Base-by-base conservation (phyloP, 1,284 basidiomycete genomes). In the Irpex rosettiformis region DNA sequence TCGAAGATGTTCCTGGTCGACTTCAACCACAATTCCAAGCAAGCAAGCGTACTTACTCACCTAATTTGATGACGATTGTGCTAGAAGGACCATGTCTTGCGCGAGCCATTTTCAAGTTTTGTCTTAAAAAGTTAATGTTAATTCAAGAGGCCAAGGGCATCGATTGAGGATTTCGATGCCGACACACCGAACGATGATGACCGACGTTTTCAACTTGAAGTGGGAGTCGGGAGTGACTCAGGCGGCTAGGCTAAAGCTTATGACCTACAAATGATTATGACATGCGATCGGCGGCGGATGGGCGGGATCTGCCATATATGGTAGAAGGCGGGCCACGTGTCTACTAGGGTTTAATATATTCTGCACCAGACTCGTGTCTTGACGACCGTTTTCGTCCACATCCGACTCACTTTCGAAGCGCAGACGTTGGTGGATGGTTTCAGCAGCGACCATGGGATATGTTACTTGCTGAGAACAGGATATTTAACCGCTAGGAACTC, bases 11-110 rank as follows among this genome's bases (percentile, higher is more conserved):
- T 58, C 94, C 94, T 94, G 28, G 27, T 33, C 16, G 27, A 27
- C 48, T 27, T 51, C 48, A 51, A 51, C 22, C 13, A 24, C n/a
- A 40, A 43, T 45, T 21, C 30, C n/a, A 29, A 53, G 0, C 27
- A 13, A 42, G 5, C 45, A 25, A 5, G 16, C 45, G 18, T 24
- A 54, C 27, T 24, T 29, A 66, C 81, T 57, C 59, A 91, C 91
- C 91, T 27, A 94, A 84, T 75, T 94, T 94, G 74, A 94, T 92
- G 55, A 94, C 91, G 58, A 94, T 89, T 2, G 89, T 94, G 61
- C 75, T 67, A 11, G 70, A 79, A 4, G 80, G 73, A 29, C 69
- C 59, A 52, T 68, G 64, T 37, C 70, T 64, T 25, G 68, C 63
- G 30, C 67, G 70, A 27, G 69, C 69, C 70, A 71, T 71, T 11